Percentiles rank a stretch among this genome's conserved stretches.
Conservation (phyloP, 192 early-diverging fungal genomes). For the Backusella mclennaniae region DNA sequence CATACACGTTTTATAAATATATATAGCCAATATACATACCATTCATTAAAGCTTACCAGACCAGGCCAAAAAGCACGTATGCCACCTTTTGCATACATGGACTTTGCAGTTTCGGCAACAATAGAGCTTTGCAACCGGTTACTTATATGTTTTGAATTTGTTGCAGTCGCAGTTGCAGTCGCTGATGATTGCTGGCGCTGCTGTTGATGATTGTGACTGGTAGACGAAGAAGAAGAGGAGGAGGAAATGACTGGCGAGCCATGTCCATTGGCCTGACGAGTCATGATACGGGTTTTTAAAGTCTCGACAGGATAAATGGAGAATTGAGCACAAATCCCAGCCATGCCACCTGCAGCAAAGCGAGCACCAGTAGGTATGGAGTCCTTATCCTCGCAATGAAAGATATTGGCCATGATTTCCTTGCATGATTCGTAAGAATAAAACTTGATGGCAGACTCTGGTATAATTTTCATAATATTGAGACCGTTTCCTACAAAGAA, state of each 20-base stretch:
- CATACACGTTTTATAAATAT: neutral
- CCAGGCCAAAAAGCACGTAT: constrained; percentile 60
- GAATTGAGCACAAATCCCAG: constrained; percentile 68
- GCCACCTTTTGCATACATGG: constrained; percentile 64
- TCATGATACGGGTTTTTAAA: constrained; percentile 72
- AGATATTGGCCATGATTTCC: constrained; percentile 35
- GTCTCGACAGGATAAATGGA: constrained; percentile 76
- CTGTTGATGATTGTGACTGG: neutral
- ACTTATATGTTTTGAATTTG: neutral
- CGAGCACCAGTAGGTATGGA: constrained; percentile 38
- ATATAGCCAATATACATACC: too few relatives aligned
- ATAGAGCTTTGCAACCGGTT: neutral
- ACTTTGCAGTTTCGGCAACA: constrained; percentile 45
- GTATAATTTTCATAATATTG: constrained; percentile 74
- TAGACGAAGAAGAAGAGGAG: neutral
- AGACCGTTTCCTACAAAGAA: constrained; percentile 80
- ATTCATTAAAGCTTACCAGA: constrained; percentile 14
- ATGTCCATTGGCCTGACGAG: constrained; percentile 38
- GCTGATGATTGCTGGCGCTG: neutral
- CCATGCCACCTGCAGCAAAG: constrained; percentile 70
- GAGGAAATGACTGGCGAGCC: neutral
- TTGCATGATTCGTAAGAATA: constrained; percentile 67
- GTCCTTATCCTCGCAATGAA: constrained; percentile 32
- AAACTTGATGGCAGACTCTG: constrained; percentile 76
- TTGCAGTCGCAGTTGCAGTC: neutral